Evolutionary conservation across 352 stramenopile genomes (phyloP), one percentile per base, ranked within the genome.

Genomic region (Phytophthora citricola): DNA sequence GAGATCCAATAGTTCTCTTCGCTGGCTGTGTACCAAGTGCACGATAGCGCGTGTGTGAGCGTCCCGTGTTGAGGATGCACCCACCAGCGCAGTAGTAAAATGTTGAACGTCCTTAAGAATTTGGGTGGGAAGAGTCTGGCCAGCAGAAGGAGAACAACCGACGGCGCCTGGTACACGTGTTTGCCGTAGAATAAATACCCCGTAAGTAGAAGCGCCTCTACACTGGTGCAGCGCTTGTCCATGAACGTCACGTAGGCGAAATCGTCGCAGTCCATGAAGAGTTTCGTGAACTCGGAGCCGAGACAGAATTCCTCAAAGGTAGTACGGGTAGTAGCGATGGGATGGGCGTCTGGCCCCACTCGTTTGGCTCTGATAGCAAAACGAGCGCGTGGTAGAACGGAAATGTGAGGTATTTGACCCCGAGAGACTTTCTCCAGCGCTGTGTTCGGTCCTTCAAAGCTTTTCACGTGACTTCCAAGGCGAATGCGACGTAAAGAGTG

Each of bases 181-280:
- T 62, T 53, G 4, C 54, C 66, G 26, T 73, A 70, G 40, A 72
- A 78, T 27, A 76, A 40, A 31, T 73, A 78, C 1, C 70, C 70
- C 3, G 49, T 64, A 14, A 78, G 70, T 24, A 76, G 15, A 11
- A 76, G 41, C 7, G 70, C 55, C n/a, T 75, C 70, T 7, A 66
- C 66, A 38, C 55, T 66, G 2, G 63, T 65, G n/a, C 53, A 63
- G 2, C 47, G 44, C 12, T 54, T 58, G 31, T 66, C 47, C 46
- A 56, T 52, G 34, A 48, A 61, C 34, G 20, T 59, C 36, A 66
- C 58, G 48, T 70, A 73, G 3, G 69, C 69, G 17, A 76, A 70
- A 44, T 76, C 69, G 31, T 73, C 69, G 20, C 69, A 76, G 49
- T 73, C 69, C 47, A 47, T 60, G 48, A 76, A 76, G 22, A 76